Conservation (phyloP, 1,284 basidiomycete species). For the Paramarasmius palmivorus region DNA sequence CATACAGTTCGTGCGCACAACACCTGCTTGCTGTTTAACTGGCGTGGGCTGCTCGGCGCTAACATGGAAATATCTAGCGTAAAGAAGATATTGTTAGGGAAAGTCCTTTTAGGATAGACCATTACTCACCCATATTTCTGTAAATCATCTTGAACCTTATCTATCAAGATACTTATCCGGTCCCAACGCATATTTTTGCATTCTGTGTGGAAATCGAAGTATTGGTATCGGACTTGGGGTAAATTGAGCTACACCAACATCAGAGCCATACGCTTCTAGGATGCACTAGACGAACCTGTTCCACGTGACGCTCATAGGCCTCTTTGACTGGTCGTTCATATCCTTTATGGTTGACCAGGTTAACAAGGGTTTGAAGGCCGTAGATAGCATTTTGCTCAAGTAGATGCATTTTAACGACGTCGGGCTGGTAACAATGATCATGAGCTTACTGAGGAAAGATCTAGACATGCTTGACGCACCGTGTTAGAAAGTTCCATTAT, state of each 20-base stretch:
- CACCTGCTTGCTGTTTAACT: slow-evolving; percentile 61
- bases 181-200: slow-evolving; percentile 97
- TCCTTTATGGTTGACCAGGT: slow-evolving; percentile 95
- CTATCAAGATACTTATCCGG: slow-evolving; percentile 83
- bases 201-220: slow-evolving; percentile 98
- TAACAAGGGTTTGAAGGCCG: slow-evolving; percentile 83
- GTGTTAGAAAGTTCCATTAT: slow-evolving; percentile 92
- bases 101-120: not conserved
- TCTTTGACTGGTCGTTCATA: slow-evolving; percentile 96
- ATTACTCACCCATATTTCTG: slow-evolving; percentile 64
- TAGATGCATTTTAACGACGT: slow-evolving; percentile 77
- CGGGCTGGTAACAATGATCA: slow-evolving; percentile 46
- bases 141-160: slow-evolving; percentile 76
- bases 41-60: slow-evolving; percentile 46
- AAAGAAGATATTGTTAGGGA: no score
- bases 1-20: slow-evolving; percentile 89
- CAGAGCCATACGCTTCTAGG: slow-evolving; percentile 8
- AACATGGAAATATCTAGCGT: slow-evolving; percentile 73
- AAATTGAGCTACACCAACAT: slow-evolving; percentile 51
- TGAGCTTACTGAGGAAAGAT: not conserved
- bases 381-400: slow-evolving; percentile 77
- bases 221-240: slow-evolving; percentile 82
- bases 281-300: slow-evolving; percentile 43
- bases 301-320: slow-evolving; percentile 83
- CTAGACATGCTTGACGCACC: slow-evolving; percentile 48